phyloP scores from a whole-genome alignment of 1,284 basidiomycete species.

The Cystobasidium pallidum region DNA sequence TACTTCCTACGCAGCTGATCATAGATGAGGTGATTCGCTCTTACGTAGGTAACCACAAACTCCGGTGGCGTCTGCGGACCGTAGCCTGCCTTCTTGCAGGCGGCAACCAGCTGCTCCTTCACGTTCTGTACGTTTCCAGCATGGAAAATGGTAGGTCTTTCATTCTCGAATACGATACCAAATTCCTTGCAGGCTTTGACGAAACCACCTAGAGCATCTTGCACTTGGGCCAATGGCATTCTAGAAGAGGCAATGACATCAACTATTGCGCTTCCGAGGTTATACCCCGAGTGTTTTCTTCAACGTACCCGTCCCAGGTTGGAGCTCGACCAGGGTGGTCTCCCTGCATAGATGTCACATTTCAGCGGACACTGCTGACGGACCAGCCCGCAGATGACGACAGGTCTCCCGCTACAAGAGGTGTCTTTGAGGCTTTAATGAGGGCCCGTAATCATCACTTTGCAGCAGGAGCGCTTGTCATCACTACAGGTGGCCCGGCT shows the following conservation, averaged over 20 bases:
- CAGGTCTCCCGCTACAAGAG: too few relatives aligned
- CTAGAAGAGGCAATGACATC: neutral
- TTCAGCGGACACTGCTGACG: too few relatives aligned
- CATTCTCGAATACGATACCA: conserved; percentile 26
- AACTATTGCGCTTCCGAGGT: neutral
- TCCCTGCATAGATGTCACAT: conserved; percentile 6
- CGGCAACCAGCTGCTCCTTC: conserved; percentile 29
- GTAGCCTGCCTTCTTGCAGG: conserved; percentile 37
- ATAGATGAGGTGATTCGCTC: neutral
- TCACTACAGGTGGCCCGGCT: too few relatives aligned
- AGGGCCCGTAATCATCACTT: too few relatives aligned
- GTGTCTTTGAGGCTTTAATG: too few relatives aligned
- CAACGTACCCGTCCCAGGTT: conserved; percentile 17
- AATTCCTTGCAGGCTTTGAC: conserved; percentile 32
- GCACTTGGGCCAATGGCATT: conserved; percentile 4
- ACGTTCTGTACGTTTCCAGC: conserved; percentile 13
- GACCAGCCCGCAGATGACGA: too few relatives aligned
- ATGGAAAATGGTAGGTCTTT: conserved; percentile 27
- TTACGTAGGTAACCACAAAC: conserved; percentile 33
- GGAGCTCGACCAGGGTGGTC: conserved; percentile 7
- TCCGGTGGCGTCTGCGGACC: conserved; percentile 11
- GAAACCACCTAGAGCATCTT: conserved; percentile 19
- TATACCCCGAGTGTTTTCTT: neutral
- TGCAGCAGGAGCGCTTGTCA: too few relatives aligned
- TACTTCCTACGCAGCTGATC: neutral